phyloP scores from a whole-genome alignment of 2,329 filamentous ascomycete genomes.

The Rugonectria rugulosa region DNA sequence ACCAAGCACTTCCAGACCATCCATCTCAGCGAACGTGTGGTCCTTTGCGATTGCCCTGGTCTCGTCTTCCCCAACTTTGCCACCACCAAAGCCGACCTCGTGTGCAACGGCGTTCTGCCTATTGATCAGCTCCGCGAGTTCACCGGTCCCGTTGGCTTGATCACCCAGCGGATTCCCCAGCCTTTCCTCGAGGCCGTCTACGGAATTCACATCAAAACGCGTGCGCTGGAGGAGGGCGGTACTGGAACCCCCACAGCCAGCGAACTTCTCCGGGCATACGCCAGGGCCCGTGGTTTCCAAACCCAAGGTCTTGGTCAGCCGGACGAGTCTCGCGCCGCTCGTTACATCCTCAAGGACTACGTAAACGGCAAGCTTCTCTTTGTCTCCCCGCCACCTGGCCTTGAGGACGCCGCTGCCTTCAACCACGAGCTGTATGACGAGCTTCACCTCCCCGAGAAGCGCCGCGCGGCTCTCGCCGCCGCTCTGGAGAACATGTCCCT shows the following conservation, averaged over 20 bases:
- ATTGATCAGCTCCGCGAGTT: conserved; percentile 97
- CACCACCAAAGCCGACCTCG: conserved; percentile 93
- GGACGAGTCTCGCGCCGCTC: conserved; percentile 89
- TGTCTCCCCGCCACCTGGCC: conserved; percentile 82
- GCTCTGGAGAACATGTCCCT: conserved; percentile 57
- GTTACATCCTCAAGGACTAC: conserved; percentile 94
- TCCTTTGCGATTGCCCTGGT: conserved; percentile 97
- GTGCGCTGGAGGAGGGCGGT: conserved; percentile 89
- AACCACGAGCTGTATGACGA: conserved; percentile 90
- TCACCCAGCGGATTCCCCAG: conserved; percentile 86
- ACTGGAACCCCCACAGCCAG: conserved; percentile 85
- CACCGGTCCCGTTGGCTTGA: conserved; percentile 83
- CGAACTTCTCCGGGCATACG: conserved; percentile 87
- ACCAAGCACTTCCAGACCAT: conserved; percentile 99
- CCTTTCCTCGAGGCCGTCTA: conserved; percentile 91
- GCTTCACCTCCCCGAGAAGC: conserved; percentile 81
- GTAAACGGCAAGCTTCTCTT: conserved; percentile 95
- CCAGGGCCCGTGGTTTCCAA: conserved; percentile 86
- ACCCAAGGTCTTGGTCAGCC: conserved; percentile 90
- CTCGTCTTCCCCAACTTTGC: conserved; percentile 99
- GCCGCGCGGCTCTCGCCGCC: conserved; percentile 69
- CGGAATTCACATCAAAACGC: conserved; percentile 84
- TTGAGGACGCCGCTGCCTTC: conserved; percentile 78
- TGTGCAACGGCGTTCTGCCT: conserved; percentile 92
- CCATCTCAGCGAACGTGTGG: conserved; percentile 85